These are phyloP conservation scores for Pisolithus albus DNA, from an alignment of 768 basidiomycete genomes.

Conservation along the genomic window DNA sequence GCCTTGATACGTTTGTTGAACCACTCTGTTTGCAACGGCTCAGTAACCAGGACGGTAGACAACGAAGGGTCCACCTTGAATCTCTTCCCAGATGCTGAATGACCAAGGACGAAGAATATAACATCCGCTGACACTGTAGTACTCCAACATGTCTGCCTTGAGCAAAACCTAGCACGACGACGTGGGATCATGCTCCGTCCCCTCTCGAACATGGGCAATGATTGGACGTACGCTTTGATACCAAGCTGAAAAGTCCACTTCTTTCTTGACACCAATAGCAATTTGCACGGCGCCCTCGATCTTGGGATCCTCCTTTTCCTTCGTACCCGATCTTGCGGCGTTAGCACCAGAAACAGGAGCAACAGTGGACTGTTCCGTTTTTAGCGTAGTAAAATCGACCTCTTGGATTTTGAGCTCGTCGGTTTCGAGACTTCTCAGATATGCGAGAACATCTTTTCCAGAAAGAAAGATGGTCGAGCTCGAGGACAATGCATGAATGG, in stretches of 20 bases:
- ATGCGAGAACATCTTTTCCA: slow-evolving; percentile 66
- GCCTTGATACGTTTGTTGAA: slow-evolving; percentile 91
- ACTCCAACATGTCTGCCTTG: slow-evolving; percentile 98
- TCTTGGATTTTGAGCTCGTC: slow-evolving; percentile 58
- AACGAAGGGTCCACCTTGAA: slow-evolving; percentile 58
- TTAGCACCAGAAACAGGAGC: slow-evolving; percentile 19
- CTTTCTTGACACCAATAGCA: slow-evolving; percentile 93
- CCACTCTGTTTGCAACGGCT: slow-evolving; percentile 56
- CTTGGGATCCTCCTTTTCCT: slow-evolving; percentile 69
- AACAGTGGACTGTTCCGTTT: slow-evolving; percentile 35
- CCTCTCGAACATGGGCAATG: not conserved
- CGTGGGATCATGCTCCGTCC: not conserved
- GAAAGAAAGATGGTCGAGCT: slow-evolving; percentile 70
- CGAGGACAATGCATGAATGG: slow-evolving; percentile 70
- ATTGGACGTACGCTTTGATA: slow-evolving; percentile 69
- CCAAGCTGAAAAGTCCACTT: slow-evolving; percentile 91
- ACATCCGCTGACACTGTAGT: slow-evolving; percentile 97
- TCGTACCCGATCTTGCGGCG: slow-evolving; percentile 21
- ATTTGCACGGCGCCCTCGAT: slow-evolving; percentile 87
- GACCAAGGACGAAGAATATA: slow-evolving; percentile 99
- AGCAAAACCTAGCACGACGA: slow-evolving; percentile 64
- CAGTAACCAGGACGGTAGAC: not conserved
- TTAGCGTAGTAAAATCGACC: slow-evolving; percentile 64
- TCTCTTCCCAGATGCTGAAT: slow-evolving; percentile 94
- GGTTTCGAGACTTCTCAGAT: slow-evolving; percentile 67